Evolutionary conservation across 352 stramenopile species (phyloP).

Genomic region (Globisporangium spiculum): DNA sequence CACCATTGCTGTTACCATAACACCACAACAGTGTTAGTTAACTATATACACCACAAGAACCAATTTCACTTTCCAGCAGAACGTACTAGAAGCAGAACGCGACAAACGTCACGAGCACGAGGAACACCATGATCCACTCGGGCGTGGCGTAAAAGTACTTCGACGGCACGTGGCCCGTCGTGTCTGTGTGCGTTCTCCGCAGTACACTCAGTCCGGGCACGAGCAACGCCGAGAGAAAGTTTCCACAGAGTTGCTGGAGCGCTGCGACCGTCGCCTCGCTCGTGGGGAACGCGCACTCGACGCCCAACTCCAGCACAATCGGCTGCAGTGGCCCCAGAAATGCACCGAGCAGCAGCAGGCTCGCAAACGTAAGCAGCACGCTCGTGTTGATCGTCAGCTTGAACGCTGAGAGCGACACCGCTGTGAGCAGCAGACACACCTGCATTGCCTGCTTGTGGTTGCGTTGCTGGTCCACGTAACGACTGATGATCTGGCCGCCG

Average conservation of each 20-base stretch:
- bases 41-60: conserved; percentile 18
- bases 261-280: conserved; percentile 74
- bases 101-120: conserved; percentile 39
- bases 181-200: conserved; percentile 31
- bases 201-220: conserved; percentile 52
- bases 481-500: conserved; percentile 62
- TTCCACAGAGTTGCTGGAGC: conserved; percentile 74
- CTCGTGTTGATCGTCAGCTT: conserved; percentile 38
- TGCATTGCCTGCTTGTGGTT: conserved; percentile 61
- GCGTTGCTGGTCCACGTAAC: conserved; percentile 56
- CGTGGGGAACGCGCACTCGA: conserved; percentile 72
- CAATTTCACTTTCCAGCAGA: neutral
- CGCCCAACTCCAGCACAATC: conserved; percentile 64
- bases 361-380: conserved; percentile 39
- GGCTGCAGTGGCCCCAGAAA: conserved; percentile 66
- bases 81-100: conserved; percentile 33
- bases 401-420: conserved; percentile 38
- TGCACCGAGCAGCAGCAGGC: conserved; percentile 43
- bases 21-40: conserved; percentile 21
- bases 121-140: conserved; percentile 48
- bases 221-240: conserved; percentile 61
- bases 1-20: conserved; percentile 20
- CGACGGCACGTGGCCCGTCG: conserved; percentile 25
- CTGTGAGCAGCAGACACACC: conserved; percentile 51
- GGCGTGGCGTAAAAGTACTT: conserved; percentile 49